A percentile compares a stretch with the other conserved stretches of the same genome.
These are phyloP conservation scores for Calonectria hawksworthii DNA, from an alignment of 2,329 filamentous ascomycete species.

Conservation along the genomic window DNA sequence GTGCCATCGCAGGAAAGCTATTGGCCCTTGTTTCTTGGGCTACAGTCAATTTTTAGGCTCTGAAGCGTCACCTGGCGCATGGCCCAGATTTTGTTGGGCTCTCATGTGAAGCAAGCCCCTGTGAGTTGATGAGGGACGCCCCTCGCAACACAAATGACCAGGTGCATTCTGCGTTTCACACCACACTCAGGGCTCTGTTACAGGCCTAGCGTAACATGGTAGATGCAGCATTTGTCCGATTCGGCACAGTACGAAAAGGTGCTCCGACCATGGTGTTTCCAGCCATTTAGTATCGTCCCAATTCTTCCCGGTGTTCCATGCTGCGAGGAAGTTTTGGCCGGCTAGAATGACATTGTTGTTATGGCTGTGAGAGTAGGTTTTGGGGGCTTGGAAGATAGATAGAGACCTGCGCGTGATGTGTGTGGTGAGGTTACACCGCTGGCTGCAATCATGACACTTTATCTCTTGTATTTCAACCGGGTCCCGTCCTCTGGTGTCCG, in stretches of 20 bases:
- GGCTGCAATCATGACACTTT: too few species aligned
- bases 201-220: constrained; percentile 34
- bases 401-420: not conserved
- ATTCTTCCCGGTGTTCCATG: constrained; percentile 14
- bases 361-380: too few species aligned
- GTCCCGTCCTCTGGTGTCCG: not conserved
- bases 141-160: constrained; percentile 25
- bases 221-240: constrained; percentile 43
- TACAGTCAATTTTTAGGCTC: not conserved
- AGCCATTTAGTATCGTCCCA: constrained; percentile 12
- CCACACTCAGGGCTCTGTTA: not conserved
- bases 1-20: not conserved
- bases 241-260: constrained; percentile 37
- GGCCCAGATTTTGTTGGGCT: not conserved
- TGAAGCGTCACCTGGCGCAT: not conserved
- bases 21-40: not conserved
- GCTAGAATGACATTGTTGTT: not conserved
- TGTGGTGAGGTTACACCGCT: not conserved
- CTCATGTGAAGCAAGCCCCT: not conserved
- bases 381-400: not conserved
- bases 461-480: not conserved
- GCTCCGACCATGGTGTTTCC: constrained; percentile 32
- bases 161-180: constrained; percentile 5
- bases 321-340: not conserved
- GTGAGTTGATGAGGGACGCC: not conserved